phyloP scores from a whole-genome alignment of 257 asterid species.

The Paraleonurus japonicus region DNA sequence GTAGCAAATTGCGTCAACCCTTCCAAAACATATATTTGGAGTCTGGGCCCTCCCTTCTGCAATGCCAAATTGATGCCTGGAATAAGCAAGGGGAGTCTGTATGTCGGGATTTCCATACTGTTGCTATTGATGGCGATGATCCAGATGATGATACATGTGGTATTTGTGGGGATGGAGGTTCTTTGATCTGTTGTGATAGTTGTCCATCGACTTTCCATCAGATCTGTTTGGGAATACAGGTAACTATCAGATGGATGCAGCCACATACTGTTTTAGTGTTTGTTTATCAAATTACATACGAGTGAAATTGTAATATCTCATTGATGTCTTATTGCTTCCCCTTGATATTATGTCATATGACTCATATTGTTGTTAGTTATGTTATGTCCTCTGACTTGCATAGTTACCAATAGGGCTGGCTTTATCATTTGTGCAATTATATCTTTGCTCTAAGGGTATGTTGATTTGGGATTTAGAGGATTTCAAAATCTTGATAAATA shows the following conservation, averaged over 20 bases:
- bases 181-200: conserved; percentile 91
- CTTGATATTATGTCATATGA: not conserved
- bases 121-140: conserved; percentile 65
- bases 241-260: conserved; percentile 25
- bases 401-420: not conserved
- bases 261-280: not conserved
- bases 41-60: conserved; percentile 76
- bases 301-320: not conserved
- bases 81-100: conserved; percentile 68
- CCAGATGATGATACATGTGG: conserved; percentile 97
- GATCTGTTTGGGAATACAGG: conserved; percentile 77
- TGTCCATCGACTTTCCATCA: conserved; percentile 94
- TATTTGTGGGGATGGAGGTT: conserved; percentile 93
- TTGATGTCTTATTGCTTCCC: conserved; percentile 2
- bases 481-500: not conserved
- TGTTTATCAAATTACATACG: conserved; percentile 15
- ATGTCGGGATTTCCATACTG: conserved; percentile 50
- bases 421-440: conserved; percentile 5
- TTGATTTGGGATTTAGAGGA: not conserved
- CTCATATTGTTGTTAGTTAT: not conserved
- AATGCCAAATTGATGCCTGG: conserved; percentile 86
- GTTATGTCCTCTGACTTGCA: not conserved
- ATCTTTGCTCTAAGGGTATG: not conserved
- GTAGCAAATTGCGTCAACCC: conserved; percentile 82
- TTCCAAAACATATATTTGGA: conserved; percentile 75